Base-by-base conservation (phyloP, 2,329 filamentous ascomycete genomes). In the Dactylellina sp. region DNA sequence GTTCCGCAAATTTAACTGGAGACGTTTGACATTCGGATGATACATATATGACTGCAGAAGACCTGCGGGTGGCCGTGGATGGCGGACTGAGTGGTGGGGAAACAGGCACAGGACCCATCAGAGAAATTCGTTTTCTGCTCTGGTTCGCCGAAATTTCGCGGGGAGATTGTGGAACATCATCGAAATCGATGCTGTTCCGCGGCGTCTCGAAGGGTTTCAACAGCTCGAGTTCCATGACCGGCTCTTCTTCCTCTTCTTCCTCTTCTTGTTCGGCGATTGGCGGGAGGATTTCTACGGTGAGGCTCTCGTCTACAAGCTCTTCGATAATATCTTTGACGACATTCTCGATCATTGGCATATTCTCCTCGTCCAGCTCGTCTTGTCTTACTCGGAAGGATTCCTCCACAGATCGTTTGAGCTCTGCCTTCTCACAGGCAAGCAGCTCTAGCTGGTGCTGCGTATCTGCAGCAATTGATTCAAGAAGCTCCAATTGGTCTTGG, bases 71-170 rank as follows among this genome's bases (percentile, higher is more conserved):
- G 50, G 44, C 53, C 7, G 71, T 75, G 2, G 63, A 68, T 47
- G 71, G 71, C 24, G 71, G 71, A 32, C 63, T 70, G 22, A 70
- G 71, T 40, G 71, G 71, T 37, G 63, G 55, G 20, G 70, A 64
- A 28, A 60, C 62, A n/a, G 50, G 50, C 9, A 35, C 62, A 2
- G 52, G 52, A n/a, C 64, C 60, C 57, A 86, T 81, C 56, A 87
- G 84, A 18, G 80, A 81, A 61, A 90, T 87, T 59, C 89, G 85
- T 82, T 92, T 92, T 55, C 88, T 86, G 71, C 89, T 85, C 79
- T 91, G 89, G 78, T 92, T 92, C 20, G 89, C 89, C 79, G 91
- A 89, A 46, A 91, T 85, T 78, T 92, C 88, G 39, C 80, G 82
- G 44, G 88, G 86, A 24, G 78, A 80, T 24, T 84, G 82, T 4